Evolutionary conservation across 2,329 filamentous ascomycete genomes (phyloP), one percentile per base, ranked within the genome.

Genomic region (Dothideomycetidae sp.): DNA sequence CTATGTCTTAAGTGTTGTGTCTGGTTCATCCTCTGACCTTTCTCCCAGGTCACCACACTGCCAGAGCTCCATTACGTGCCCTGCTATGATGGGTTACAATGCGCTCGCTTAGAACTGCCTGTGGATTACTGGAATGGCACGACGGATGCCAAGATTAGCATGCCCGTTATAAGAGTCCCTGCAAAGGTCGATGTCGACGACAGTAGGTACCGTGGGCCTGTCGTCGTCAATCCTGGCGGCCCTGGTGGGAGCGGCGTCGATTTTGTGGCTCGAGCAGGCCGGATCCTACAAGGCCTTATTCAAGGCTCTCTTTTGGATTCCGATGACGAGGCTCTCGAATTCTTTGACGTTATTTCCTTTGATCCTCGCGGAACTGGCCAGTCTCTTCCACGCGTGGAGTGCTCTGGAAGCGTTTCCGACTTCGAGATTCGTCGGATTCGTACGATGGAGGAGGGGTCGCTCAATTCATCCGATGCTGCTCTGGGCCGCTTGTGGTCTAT

Each of bases 51-150:
- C 21, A n/a, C 15, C 9, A 38, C 36, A n/a, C 15, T n/a, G 5
- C 18, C 36, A 32, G 36, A 38, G 14, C 29, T 38, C 5, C 19
- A 32, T 14, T 38, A 38, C 18, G 29, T 2, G 17, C 29, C 3
- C 7, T 69, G 65, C 48, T 66, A 60, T 39, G 54, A 57, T 40
- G 61, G 54, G 1, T 63, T 63, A 37, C 55, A 66, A 44, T 70
- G 67, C 43, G 62, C 67, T 12, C 55, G 60, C 5, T 50, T 71
- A 3, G 52, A 61, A 28, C 57, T 70, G 0, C 67, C 67, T 0
- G 58, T 70, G 48, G 63, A 59, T 39, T 51, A 47, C 33, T 66
- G 62, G 50, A 54, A 60, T 19, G 49, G 51, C 3, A 46, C 48
- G 1, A 53, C 60, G 26, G 46, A 53, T 13, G 44, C 23, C 26